A percentile compares a stretch with the other conserved stretches of the same genome.
Evolutionary conservation across 1,284 basidiomycete species (phyloP).

Genomic region (Rhodotorula sp.): DNA sequence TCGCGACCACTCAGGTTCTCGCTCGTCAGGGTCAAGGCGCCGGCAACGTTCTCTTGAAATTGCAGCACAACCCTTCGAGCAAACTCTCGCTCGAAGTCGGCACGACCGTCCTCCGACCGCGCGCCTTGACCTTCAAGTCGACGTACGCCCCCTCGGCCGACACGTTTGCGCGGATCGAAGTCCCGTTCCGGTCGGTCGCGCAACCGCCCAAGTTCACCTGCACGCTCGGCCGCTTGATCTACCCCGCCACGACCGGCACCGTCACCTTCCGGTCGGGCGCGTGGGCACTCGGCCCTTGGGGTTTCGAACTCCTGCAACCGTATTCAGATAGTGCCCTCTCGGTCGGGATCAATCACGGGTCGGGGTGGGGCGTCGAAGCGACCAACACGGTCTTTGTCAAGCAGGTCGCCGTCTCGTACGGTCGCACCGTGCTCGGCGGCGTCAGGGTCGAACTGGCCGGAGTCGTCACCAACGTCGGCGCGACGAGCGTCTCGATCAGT

Average conservation of each 20-base stretch:
- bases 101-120: constrained; percentile 53
- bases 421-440: constrained; percentile 50
- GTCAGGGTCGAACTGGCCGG: constrained; percentile 53
- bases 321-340: constrained; percentile 31
- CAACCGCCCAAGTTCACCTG: constrained; percentile 52
- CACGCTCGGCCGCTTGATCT: constrained; percentile 53
- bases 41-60: constrained; percentile 59
- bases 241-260: constrained; percentile 48
- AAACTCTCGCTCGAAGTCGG: constrained; percentile 54
- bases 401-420: constrained; percentile 49
- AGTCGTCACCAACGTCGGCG: constrained; percentile 45
- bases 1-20: constrained; percentile 46
- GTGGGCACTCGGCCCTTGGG: constrained; percentile 48
- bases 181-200: constrained; percentile 39
- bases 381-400: constrained; percentile 20
- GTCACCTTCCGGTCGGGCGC: constrained; percentile 46
- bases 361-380: constrained; percentile 21
- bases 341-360: constrained; percentile 29
- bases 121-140: constrained; percentile 50
- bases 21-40: constrained; percentile 47
- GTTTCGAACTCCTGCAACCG: constrained; percentile 23
- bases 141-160: constrained; percentile 53
- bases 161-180: constrained; percentile 50
- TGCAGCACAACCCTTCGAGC: constrained; percentile 65
- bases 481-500: constrained; percentile 45